Conservation (phyloP, 2,329 filamentous ascomycete genomes). For the Dryadomyces quercus-mongolicae region DNA sequence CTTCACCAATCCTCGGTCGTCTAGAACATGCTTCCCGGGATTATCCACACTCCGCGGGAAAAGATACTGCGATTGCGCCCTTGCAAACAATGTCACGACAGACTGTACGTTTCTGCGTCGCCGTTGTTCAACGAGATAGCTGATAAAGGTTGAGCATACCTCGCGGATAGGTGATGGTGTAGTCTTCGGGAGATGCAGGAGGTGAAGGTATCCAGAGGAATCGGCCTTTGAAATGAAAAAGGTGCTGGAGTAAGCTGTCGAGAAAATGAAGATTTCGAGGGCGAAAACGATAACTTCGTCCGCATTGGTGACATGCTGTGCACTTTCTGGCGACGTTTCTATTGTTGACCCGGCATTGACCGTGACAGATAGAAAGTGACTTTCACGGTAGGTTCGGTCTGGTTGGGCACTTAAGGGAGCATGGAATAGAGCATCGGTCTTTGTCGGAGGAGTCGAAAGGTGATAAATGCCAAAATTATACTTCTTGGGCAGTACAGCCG, state of each 20-base stretch:
- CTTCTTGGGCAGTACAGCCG: constrained; percentile 39
- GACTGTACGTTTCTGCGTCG: constrained; percentile 53
- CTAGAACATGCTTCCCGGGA: constrained; percentile 73
- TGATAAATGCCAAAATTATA: constrained; percentile 63
- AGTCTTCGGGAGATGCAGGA: constrained; percentile 50
- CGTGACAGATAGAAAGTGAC: constrained; percentile 55
- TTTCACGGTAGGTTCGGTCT: constrained; percentile 76
- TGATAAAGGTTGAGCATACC: constrained; percentile 63
- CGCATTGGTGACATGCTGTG: neutral
- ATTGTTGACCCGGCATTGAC: constrained; percentile 19
- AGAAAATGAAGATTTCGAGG: constrained; percentile 80
- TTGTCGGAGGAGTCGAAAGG: constrained; percentile 71
- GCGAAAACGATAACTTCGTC: constrained; percentile 60
- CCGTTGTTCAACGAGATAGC: constrained; percentile 57
- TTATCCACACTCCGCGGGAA: constrained; percentile 89
- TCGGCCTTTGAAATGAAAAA: constrained; percentile 96
- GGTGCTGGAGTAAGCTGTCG: constrained; percentile 66
- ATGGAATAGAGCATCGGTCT: constrained; percentile 65
- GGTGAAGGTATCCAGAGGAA: constrained; percentile 75
- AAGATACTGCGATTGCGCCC: constrained; percentile 85
- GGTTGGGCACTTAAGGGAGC: constrained; percentile 59
- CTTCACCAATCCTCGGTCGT: constrained; percentile 78
- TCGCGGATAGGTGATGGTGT: constrained; percentile 61
- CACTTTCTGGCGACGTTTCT: constrained; percentile 6
- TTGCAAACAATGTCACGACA: constrained; percentile 80